phyloP scores from a whole-genome alignment of 2,329 filamentous ascomycete genomes.

The Chrysoporthe puriensis region DNA sequence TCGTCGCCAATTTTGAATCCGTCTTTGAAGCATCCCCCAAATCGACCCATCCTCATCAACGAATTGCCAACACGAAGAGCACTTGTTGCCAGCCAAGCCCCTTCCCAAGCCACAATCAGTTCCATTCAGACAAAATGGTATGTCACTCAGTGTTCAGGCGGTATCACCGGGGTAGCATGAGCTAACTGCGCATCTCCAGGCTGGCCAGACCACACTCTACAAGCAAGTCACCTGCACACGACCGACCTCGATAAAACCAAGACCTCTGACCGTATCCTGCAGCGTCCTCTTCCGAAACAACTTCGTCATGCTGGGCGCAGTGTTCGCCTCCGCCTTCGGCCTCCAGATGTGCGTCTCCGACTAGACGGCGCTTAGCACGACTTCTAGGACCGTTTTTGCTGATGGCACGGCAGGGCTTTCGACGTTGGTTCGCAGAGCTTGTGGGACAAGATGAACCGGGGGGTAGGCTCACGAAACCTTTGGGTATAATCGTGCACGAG shows the following conservation, averaged over 20 bases:
- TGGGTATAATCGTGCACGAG: slow-evolving; percentile 63
- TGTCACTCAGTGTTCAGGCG: slow-evolving; percentile 35
- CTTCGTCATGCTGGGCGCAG: slow-evolving; percentile 80
- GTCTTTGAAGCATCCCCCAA: slow-evolving; percentile 19
- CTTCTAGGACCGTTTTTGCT: slow-evolving; percentile 7
- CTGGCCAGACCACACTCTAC: slow-evolving; percentile 37
- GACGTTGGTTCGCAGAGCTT: slow-evolving; percentile 80
- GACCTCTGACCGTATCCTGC: slow-evolving; percentile 31
- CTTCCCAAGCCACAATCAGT: slow-evolving; percentile 20
- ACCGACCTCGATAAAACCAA: neutral
- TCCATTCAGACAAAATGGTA: slow-evolving; percentile 58
- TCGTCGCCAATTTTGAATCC: slow-evolving; percentile 29
- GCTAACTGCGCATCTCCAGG: slow-evolving; percentile 44
- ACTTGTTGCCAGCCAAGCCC: slow-evolving; percentile 14
- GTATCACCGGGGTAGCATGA: slow-evolving; percentile 22
- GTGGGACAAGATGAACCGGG: slow-evolving; percentile 90
- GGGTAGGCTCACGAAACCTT: slow-evolving; percentile 39
- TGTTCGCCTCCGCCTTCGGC: slow-evolving; percentile 86
- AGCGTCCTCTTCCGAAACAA: slow-evolving; percentile 88
- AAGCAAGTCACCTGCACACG: slow-evolving; percentile 29
- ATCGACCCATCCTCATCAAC: slow-evolving; percentile 22
- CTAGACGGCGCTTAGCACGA: slow-evolving; percentile 20
- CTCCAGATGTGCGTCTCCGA: slow-evolving; percentile 81
- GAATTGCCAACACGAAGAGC: slow-evolving; percentile 22
- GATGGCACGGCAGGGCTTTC: slow-evolving; percentile 66